Evolutionary conservation across 495 filamentous ascomycete genomes (phyloP).

Genomic region (Podospora anserina): DNA sequence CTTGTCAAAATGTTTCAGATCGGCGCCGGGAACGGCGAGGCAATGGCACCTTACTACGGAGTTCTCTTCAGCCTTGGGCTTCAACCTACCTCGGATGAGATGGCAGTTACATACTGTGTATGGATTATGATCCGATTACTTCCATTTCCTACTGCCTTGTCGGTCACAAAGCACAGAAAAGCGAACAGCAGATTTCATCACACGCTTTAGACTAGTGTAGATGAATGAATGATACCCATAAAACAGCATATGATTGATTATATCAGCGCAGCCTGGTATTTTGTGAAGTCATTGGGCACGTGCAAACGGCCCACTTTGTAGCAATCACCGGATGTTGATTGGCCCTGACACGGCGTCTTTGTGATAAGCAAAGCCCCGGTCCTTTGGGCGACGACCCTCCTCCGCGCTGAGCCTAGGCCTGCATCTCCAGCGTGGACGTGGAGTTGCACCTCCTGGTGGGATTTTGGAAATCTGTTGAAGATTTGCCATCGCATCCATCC

Average conservation of each 20-base stretch:
- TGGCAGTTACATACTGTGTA: background rate
- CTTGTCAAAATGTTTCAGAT: background rate
- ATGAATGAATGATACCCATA: background rate
- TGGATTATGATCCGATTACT: no score
- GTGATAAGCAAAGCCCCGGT: background rate
- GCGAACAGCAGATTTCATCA: no score
- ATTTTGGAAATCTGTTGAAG: background rate
- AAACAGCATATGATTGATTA: background rate
- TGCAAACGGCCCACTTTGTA: background rate
- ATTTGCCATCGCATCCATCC: background rate
- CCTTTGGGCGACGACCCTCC: background rate
- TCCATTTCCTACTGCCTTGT: no score
- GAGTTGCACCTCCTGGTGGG: background rate
- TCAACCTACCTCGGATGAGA: background rate
- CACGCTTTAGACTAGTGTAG: no score
- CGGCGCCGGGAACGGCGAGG: background rate
- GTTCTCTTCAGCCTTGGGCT: background rate
- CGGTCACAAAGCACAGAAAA: no score
- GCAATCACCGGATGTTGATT: background rate
- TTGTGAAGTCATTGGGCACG: conserved; percentile 13
- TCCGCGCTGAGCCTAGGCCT: background rate
- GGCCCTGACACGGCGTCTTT: background rate
- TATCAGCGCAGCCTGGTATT: background rate
- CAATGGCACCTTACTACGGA: background rate
- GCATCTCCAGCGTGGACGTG: background rate